A percentile compares a stretch with the other conserved stretches of the same genome.
These are phyloP conservation scores for Elsinoe australis DNA, from an alignment of 2,329 filamentous ascomycete genomes.

Conservation along the genomic window DNA sequence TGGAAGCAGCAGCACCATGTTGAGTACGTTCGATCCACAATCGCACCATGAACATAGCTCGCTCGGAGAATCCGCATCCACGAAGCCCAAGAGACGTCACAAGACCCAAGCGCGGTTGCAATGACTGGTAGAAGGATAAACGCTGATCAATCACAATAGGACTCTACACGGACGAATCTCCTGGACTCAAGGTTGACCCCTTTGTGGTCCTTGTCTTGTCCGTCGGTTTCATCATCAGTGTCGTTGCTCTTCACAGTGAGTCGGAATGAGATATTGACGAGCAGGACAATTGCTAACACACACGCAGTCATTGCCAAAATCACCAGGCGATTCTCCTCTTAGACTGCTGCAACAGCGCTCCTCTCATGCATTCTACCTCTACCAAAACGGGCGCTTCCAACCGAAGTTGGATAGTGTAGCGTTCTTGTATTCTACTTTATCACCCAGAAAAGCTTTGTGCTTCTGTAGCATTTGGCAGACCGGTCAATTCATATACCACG, in stretches of 20 bases:
- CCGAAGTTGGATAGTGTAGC: too few species aligned
- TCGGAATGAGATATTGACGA: constrained; percentile 23
- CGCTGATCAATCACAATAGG: constrained; percentile 44
- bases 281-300: neutral
- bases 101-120: too few species aligned
- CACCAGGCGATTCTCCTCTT: constrained; percentile 72
- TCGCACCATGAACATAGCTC: neutral
- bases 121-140: constrained; percentile 24
- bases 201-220: constrained; percentile 94
- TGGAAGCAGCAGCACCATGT: constrained; percentile 95
- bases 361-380: constrained; percentile 5
- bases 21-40: constrained; percentile 58
- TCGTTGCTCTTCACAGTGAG: constrained; percentile 94
- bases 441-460: constrained; percentile 15
- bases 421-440: too few species aligned
- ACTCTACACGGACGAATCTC: constrained; percentile 97
- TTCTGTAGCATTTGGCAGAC: constrained; percentile 8
- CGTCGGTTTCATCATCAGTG: constrained; percentile 97
- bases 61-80: too few species aligned
- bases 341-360: constrained; percentile 11
- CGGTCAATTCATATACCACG: neutral
- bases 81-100: too few species aligned
- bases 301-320: constrained; percentile 83
- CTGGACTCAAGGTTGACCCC: constrained; percentile 93
- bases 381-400: too few species aligned